Evolutionary conservation across 768 basidiomycete species (phyloP).

Genomic region (Mycena haematopus): DNA sequence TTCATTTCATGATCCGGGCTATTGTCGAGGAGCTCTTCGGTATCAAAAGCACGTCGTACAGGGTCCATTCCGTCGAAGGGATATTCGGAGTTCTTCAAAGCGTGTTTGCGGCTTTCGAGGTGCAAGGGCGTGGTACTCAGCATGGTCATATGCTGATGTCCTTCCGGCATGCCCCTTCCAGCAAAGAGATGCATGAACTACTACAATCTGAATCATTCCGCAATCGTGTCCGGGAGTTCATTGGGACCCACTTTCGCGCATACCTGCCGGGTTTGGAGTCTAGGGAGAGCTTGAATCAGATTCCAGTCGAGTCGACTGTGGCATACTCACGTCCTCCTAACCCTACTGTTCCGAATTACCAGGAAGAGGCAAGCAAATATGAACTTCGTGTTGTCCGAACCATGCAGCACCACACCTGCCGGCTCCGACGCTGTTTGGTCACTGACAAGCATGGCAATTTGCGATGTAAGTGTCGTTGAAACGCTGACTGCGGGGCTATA

Average conservation of each 20-base stretch:
- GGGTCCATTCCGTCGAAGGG: conserved; percentile 40
- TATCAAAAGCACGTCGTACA: conserved; percentile 33
- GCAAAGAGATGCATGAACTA: conserved; percentile 34
- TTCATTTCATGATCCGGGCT: conserved; percentile 40
- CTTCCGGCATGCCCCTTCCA: conserved; percentile 38
- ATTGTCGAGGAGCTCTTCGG: conserved; percentile 42
- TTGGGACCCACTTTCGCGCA: conserved; percentile 41
- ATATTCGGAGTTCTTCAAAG: conserved; percentile 41
- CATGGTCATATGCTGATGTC: conserved; percentile 46
- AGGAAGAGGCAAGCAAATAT: conserved; percentile 15
- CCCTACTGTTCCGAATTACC: conserved; percentile 35
- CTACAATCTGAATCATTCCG: conserved; percentile 39
- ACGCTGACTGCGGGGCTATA: too few relatives aligned
- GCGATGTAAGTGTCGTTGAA: conserved; percentile 46
- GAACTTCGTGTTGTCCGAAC: conserved; percentile 35
- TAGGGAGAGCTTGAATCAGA: conserved; percentile 31
- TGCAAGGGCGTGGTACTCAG: conserved; percentile 45
- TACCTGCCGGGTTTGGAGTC: conserved; percentile 40
- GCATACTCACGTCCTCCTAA: conserved; percentile 40
- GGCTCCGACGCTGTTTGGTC: conserved; percentile 32
- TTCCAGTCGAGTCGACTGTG: conserved; percentile 37
- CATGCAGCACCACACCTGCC: conserved; percentile 42
- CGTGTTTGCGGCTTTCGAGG: conserved; percentile 47
- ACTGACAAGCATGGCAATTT: conserved; percentile 29
- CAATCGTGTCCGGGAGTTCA: conserved; percentile 34